Evolutionary conservation across 2,329 filamentous ascomycete genomes (phyloP).

Genomic region (Penicillium sp.): DNA sequence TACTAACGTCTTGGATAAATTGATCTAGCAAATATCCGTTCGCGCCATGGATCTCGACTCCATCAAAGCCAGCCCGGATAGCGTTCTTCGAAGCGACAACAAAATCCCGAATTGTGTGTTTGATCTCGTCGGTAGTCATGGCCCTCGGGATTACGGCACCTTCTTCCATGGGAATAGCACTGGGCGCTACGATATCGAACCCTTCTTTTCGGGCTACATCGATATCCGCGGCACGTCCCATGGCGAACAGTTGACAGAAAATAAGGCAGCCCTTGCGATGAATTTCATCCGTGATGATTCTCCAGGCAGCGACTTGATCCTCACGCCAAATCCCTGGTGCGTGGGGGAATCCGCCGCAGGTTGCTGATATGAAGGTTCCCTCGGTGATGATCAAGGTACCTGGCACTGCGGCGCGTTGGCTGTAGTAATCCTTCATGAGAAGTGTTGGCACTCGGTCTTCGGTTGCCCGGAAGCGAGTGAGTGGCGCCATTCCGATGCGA

Average conservation of each 20-base stretch:
- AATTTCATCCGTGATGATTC: not conserved
- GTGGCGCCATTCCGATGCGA: conserved; percentile 46
- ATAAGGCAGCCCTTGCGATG: not conserved
- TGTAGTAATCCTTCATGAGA: conserved; percentile 49
- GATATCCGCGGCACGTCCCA: not conserved
- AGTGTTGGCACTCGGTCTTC: conserved; percentile 46
- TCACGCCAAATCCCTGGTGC: not conserved
- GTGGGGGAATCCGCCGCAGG: conserved; percentile 38
- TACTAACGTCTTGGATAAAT: conserved; percentile 47
- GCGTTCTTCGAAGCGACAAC: conserved; percentile 47
- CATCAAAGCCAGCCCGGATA: conserved; percentile 52
- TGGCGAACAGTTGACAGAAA: not conserved
- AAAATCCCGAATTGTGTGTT: conserved; percentile 38
- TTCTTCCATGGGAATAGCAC: not conserved
- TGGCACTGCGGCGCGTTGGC: conserved; percentile 49
- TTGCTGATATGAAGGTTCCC: conserved; percentile 50
- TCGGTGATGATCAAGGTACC: conserved; percentile 59
- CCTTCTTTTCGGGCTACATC: not conserved
- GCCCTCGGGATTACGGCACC: not conserved
- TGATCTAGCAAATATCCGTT: conserved; percentile 52
- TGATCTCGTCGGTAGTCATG: conserved; percentile 41
- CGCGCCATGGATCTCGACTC: conserved; percentile 47
- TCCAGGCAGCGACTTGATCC: not conserved
- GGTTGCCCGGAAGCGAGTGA: conserved; percentile 50
- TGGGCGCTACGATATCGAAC: not conserved